A percentile compares a stretch with the other conserved stretches of the same genome.
Evolutionary conservation across 306 rosid species (phyloP).

Genomic region (Ceratonia siliqua): DNA sequence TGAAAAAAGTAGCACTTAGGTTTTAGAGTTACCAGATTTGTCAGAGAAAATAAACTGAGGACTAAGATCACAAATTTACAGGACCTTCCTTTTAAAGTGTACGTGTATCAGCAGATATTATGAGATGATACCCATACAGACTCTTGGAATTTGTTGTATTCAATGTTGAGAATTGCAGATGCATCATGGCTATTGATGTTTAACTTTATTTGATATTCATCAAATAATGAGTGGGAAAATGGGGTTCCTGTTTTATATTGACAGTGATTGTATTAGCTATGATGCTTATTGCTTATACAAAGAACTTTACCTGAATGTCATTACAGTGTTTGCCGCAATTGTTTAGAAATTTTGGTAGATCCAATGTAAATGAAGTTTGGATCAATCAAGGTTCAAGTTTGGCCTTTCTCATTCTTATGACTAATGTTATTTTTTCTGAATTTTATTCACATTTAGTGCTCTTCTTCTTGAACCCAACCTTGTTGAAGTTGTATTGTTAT

Average conservation of each 20-base stretch:
- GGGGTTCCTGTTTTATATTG: background rate
- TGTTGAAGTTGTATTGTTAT: background rate
- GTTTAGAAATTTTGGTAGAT: background rate
- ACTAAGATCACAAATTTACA: slow-evolving; percentile 37
- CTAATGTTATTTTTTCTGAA: slow-evolving; percentile 1
- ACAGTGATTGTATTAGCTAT: background rate
- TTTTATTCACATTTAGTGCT: background rate
- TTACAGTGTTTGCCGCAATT: background rate
- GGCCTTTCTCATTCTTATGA: background rate
- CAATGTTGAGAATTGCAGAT: slow-evolving; percentile 19
- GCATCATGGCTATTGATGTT: slow-evolving; percentile 25
- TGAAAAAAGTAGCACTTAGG: slow-evolving; percentile 44
- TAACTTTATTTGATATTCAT: slow-evolving; percentile 14
- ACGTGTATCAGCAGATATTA: slow-evolving; percentile 33
- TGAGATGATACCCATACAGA: slow-evolving; percentile 27
- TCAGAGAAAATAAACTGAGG: slow-evolving; percentile 48
- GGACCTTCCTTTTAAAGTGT: slow-evolving; percentile 26
- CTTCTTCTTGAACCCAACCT: background rate
- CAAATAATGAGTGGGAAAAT: background rate
- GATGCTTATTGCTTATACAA: background rate
- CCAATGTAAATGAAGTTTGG: slow-evolving; percentile 21
- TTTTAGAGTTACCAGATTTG: slow-evolving; percentile 16
- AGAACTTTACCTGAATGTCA: background rate
- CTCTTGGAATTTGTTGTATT: slow-evolving; percentile 1
- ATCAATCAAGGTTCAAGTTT: background rate